phyloP scores from a whole-genome alignment of 495 filamentous ascomycete genomes.

The Evansstolkia leycettana region DNA sequence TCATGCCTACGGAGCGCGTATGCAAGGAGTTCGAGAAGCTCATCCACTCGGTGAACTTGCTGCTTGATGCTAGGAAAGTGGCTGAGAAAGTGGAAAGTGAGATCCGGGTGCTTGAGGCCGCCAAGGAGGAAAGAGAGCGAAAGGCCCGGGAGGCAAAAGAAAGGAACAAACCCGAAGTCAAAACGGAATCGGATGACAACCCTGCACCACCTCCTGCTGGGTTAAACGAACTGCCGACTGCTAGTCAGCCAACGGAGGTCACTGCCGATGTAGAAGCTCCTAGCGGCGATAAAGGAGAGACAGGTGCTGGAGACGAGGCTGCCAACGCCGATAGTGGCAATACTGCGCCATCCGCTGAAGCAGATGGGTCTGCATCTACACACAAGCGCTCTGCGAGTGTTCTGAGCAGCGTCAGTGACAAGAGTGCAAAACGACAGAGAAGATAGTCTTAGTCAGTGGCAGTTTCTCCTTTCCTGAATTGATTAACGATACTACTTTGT shows the following conservation, averaged over 20 bases:
- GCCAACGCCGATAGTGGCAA: conserved; percentile 5
- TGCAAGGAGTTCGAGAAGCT: conserved; percentile 72
- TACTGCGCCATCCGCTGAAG: conserved; percentile 6
- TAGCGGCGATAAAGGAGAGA: background rate
- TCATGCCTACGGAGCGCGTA: conserved; percentile 77
- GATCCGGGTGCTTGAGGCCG: conserved; percentile 54
- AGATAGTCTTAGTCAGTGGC: conserved; percentile 30
- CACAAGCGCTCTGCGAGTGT: conserved; percentile 72
- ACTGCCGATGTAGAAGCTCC: conserved; percentile 1
- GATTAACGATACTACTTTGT: conserved; percentile 20
- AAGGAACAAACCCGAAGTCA: conserved; percentile 21
- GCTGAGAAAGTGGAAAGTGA: conserved; percentile 80
- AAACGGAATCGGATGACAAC: conserved; percentile 25
- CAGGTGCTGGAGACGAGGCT: conserved; percentile 1
- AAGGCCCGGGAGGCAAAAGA: conserved; percentile 17
- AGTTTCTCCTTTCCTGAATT: conserved; percentile 5
- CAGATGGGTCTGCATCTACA: conserved; percentile 13
- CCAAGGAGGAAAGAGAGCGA: conserved; percentile 49
- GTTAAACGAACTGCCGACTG: background rate
- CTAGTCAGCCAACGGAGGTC: background rate
- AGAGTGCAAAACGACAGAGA: conserved; percentile 59
- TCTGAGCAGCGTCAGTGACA: conserved; percentile 53
- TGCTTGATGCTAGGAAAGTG: conserved; percentile 76
- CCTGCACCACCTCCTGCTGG: conserved; percentile 3
- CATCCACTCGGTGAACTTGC: conserved; percentile 54